Percentiles rank a stretch among this genome's conserved stretches.
Conservation (phyloP, 1,139 yeast genomes). For the Geotrichum candidum region DNA sequence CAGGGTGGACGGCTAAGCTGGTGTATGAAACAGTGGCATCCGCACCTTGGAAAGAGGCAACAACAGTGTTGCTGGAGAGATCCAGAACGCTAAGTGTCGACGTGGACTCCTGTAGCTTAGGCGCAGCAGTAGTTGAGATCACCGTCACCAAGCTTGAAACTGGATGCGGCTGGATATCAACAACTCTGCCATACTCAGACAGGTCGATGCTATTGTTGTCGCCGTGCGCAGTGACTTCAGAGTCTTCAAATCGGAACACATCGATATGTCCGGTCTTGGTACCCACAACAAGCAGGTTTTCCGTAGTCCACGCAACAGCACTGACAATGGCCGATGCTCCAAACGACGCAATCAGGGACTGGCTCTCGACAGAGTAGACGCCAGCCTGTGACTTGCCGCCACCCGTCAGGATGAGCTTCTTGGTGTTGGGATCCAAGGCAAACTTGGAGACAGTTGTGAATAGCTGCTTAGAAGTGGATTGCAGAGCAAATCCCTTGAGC, state of each 20-base stretch:
- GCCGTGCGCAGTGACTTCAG: slow-evolving; percentile 1
- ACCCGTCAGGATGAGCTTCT: slow-evolving; percentile 22
- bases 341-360: slow-evolving; percentile 12
- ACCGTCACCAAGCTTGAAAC: slow-evolving; percentile 3
- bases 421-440: slow-evolving; percentile 18
- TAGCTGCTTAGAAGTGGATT: slow-evolving; percentile 24
- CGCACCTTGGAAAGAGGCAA: background rate
- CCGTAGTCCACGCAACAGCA: slow-evolving; percentile 25
- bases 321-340: slow-evolving; percentile 28
- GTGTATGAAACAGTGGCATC: background rate
- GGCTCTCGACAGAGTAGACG: slow-evolving; percentile 19
- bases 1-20: slow-evolving; percentile 46
- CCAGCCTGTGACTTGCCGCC: slow-evolving; percentile 29
- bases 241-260: slow-evolving; percentile 13
- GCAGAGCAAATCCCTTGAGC: slow-evolving; percentile 12
- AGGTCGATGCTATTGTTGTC: slow-evolving; percentile 1
- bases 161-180: slow-evolving; percentile 8
- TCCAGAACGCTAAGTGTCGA: background rate
- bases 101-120: slow-evolving; percentile 2
- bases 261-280: slow-evolving; percentile 25
- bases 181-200: slow-evolving; percentile 5
- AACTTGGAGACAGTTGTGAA: slow-evolving; percentile 23
- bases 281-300: slow-evolving; percentile 20
- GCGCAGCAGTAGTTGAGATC: slow-evolving; percentile 1
- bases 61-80: background rate